These are phyloP conservation scores for Mucor plumbeus DNA, from an alignment of 371 early-diverging fungal genomes.

Conservation along the genomic window DNA sequence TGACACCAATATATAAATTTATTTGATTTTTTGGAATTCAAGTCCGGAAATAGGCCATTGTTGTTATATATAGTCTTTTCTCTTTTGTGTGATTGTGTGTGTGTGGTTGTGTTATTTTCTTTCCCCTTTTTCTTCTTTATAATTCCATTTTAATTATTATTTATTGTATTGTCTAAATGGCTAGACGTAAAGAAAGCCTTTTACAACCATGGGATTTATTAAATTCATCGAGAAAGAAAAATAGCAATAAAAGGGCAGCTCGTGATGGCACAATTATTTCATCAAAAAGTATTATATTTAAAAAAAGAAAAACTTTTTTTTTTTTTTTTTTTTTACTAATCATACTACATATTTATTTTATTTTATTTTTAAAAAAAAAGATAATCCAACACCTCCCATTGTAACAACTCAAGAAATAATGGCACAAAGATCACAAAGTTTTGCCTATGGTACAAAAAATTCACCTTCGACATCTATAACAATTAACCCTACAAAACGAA, in stretches of 20 bases:
- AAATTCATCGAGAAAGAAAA: slow-evolving; percentile 4
- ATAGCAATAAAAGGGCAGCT: not conserved
- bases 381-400: slow-evolving; percentile 14
- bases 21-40: not conserved
- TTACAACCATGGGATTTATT: slow-evolving; percentile 24
- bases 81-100: not conserved
- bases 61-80: slow-evolving; percentile 10
- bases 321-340: not conserved
- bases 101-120: no score
- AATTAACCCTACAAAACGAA: not conserved
- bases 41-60: slow-evolving; percentile 25
- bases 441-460: slow-evolving; percentile 33
- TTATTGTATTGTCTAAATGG: slow-evolving; percentile 13
- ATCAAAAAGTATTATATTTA: slow-evolving; percentile 6
- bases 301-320: not conserved
- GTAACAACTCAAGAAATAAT: slow-evolving; percentile 24
- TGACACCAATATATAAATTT: no score
- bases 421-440: slow-evolving; percentile 39
- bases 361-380: not conserved
- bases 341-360: not conserved
- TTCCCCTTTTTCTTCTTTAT: not conserved
- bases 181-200: slow-evolving; percentile 21
- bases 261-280: not conserved
- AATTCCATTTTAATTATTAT: not conserved
- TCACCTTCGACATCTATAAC: not conserved